phyloP scores from a whole-genome alignment of 2,329 filamentous ascomycete species.

The Dryadomyces quercivorus region DNA sequence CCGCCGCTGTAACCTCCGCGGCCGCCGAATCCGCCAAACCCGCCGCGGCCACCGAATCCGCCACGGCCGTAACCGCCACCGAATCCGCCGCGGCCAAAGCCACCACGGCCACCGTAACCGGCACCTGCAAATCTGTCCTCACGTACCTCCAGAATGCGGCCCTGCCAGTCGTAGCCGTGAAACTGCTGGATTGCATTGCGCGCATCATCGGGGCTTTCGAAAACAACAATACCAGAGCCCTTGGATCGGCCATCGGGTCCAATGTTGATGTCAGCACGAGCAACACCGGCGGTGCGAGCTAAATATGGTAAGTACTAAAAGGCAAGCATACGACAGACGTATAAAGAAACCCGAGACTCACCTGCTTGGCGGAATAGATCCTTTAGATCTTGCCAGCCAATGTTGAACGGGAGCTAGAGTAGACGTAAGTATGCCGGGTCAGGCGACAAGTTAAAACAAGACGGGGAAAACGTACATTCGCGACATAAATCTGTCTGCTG shows the following conservation, averaged over 20 bases:
- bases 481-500: slow-evolving; percentile 88
- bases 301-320: neutral
- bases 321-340: neutral
- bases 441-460: neutral
- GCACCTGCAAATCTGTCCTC: slow-evolving; percentile 82
- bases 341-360: slow-evolving; percentile 34
- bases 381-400: slow-evolving; percentile 98
- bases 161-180: slow-evolving; percentile 98
- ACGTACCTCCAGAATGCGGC: slow-evolving; percentile 81
- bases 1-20: slow-evolving; percentile 37
- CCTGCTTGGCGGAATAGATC: slow-evolving; percentile 97
- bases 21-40: slow-evolving; percentile 29
- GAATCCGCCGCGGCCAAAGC: slow-evolving; percentile 43
- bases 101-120: slow-evolving; percentile 43
- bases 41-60: slow-evolving; percentile 29
- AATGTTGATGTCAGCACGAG: slow-evolving; percentile 89
- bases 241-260: slow-evolving; percentile 89
- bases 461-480: slow-evolving; percentile 67
- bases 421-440: slow-evolving; percentile 14
- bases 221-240: slow-evolving; percentile 93
- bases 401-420: slow-evolving; percentile 80
- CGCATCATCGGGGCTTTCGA: slow-evolving; percentile 88
- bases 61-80: slow-evolving; percentile 34
- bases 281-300: slow-evolving; percentile 62
- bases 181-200: slow-evolving; percentile 94